Conservation (phyloP, 768 basidiomycete species). For the Lactifluus piperatus region DNA sequence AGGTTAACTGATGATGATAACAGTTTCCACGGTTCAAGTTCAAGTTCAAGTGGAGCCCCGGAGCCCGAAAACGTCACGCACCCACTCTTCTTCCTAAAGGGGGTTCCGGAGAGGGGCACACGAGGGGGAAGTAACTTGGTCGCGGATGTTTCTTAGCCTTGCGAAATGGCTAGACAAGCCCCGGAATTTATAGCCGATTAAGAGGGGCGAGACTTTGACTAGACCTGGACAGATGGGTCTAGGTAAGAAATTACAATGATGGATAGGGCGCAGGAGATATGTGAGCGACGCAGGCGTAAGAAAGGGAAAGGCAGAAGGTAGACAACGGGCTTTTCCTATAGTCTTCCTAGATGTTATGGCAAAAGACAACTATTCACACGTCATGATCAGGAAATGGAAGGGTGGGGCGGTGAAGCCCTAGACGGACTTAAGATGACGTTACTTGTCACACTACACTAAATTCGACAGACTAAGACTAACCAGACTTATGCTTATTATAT, state of each 20-base stretch:
- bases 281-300: too few species aligned
- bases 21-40: neutral
- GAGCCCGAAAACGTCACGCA: neutral
- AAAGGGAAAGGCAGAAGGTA: too few species aligned
- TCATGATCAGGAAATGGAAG: neutral
- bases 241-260: too few species aligned
- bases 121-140: too few species aligned
- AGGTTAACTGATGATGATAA: neutral
- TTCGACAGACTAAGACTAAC: neutral
- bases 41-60: neutral
- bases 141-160: too few species aligned
- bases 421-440: neutral
- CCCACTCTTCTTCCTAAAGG: neutral
- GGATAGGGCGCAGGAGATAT: too few species aligned
- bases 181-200: neutral
- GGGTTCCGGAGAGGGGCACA: neutral
- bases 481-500: too few species aligned
- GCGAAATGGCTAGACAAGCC: neutral
- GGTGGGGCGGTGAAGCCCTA: neutral
- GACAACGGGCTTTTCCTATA: too few species aligned
- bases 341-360: too few species aligned
- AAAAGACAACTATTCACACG: too few species aligned
- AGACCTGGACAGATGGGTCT: neutral
- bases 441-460: neutral
- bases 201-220: neutral